Base-by-base conservation (phyloP, 352 stramenopile genomes). In the Globisporangium paddicum region DNA sequence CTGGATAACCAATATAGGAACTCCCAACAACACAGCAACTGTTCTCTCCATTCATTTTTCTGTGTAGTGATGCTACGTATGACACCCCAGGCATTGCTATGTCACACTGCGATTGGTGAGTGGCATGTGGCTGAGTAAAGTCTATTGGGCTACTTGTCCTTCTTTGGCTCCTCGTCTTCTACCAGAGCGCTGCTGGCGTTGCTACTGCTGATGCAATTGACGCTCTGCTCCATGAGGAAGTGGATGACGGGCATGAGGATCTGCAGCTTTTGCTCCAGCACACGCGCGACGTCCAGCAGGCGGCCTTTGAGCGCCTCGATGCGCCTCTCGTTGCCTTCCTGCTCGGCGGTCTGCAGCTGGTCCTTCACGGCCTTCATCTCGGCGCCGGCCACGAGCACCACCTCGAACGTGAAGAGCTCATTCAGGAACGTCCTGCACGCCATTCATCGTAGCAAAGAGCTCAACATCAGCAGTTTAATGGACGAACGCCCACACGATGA, bases 361-460 rank as follows among this genome's bases (percentile, higher is more conserved):
- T 86, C 73, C 38, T 74, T 75, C 50, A 86, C 69, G 11, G 71
- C 70, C 51, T 87, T 87, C 45, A 87, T 71, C 62, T 87, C 77
- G 9, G 73, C 76, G 38, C 77, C 77, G 0, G 77, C 77, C 13
- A 86, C 75, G 45, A 87, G 53, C 57, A 87, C 77, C 32, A 87
- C 77, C 59, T 87, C 77, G 46, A 81, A 87, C 26, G 69, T 67
- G 58, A 87, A 87, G 21, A 87, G 51, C 55, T 87, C 77, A 52
- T 86, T 83, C 60, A 87, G 55, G 44, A 86, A 87, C 16, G 61
- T 72, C 49, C 75, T 87, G 53, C 9, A 41, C n/a, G 18, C 47
- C 51, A 55, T 45, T 30, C 34, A 65, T 5, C n/a, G n/a, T n/a
- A n/a, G n/a, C n/a, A 42, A 7, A 10, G 13, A 28, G 38, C 30